These are phyloP conservation scores for Tylopilus sp. DNA, from an alignment of 768 basidiomycete genomes.

Conservation along the genomic window DNA sequence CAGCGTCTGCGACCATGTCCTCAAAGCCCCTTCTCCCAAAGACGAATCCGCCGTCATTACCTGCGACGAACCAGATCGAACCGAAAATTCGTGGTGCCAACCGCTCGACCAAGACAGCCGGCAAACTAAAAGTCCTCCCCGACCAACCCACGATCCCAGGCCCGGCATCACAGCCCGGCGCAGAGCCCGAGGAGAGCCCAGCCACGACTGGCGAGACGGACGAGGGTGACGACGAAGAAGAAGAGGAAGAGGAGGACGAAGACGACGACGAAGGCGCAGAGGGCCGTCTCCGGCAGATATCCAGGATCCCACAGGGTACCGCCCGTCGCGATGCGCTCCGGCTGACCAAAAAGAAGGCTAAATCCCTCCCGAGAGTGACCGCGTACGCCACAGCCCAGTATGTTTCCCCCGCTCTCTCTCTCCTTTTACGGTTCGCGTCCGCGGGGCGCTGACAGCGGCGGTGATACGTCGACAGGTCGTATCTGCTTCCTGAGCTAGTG, in stretches of 20 bases:
- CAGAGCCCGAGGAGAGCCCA: conserved; percentile 40
- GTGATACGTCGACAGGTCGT: conserved; percentile 67
- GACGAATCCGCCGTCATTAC: conserved; percentile 18
- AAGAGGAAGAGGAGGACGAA: conserved; percentile 52
- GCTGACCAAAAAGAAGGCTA: conserved; percentile 93
- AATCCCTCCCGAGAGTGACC: conserved; percentile 87
- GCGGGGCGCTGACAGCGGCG: not conserved
- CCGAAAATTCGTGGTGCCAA: conserved; percentile 69
- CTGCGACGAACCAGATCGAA: conserved; percentile 30
- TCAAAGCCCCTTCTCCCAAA: conserved; percentile 32
- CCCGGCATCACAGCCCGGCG: conserved; percentile 27
- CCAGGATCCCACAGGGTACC: conserved; percentile 90
- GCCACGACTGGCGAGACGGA: conserved; percentile 62
- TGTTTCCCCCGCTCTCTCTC: conserved; percentile 4
- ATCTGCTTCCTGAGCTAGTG: conserved; percentile 82
- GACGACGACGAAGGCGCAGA: conserved; percentile 55
- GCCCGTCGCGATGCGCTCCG: conserved; percentile 87
- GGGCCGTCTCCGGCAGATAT: conserved; percentile 65
- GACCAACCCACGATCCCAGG: conserved; percentile 65
- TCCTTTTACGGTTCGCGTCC: not conserved
- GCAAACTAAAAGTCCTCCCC: conserved; percentile 85
- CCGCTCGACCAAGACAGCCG: conserved; percentile 75
- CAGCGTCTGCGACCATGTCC: conserved; percentile 21
- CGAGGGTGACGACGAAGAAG: conserved; percentile 63
- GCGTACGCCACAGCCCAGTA: conserved; percentile 94